Base-by-base conservation (phyloP, 108 stramenopile species). In the Cyclotella distinguenda region DNA sequence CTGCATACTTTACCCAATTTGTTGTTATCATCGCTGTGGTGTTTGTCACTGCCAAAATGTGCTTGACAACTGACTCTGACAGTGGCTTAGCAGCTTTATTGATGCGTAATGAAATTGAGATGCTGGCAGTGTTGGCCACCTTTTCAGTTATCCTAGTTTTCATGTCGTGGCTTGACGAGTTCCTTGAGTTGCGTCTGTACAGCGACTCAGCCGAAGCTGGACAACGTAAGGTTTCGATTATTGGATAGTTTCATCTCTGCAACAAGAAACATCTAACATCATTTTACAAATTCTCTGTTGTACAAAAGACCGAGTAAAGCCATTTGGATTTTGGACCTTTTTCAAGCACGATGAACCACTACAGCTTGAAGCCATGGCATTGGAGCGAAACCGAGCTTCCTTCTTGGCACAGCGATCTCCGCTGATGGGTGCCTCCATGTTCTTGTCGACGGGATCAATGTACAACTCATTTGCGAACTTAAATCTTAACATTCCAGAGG, bases 271-370 rank as follows among this genome's bases (percentile, higher is more conserved):
- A n/a, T n/a, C n/a, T n/a, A n/a, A n/a, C n/a, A n/a, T n/a, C n/a
- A n/a, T n/a, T n/a, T n/a, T n/a, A 21, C 16, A 48, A 11, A 23
- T 48, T 22, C 21, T 48, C 25, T 21, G 22, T 48, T 18, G 21
- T 48, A 10, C 4, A 18, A n/a, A 11, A 52, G 50, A 69, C 60
- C 58, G 86, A 31, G 86, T 88, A 12, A 76, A 85, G 58, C 90
- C 90, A 9, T 88, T 91, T 68, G 90, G 90, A 12, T 80, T 91
- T 53, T 91, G 89, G 81, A 52, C 65, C 13, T 87, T 82, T 52
- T 68, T 84, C n/a, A 75, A 72, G 28, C 79, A 74, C 12, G 73
- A 74, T 10, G 73, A 74, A 46, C 73, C 73, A 19, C 28, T 74
- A 0, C 73, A 66, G 21, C 39, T 74, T 18, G 64, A 74, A 26